A percentile compares a stretch with the other conserved stretches of the same genome.
phyloP scores from a whole-genome alignment of 1,284 basidiomycete species.

The Naganishia sp. region DNA sequence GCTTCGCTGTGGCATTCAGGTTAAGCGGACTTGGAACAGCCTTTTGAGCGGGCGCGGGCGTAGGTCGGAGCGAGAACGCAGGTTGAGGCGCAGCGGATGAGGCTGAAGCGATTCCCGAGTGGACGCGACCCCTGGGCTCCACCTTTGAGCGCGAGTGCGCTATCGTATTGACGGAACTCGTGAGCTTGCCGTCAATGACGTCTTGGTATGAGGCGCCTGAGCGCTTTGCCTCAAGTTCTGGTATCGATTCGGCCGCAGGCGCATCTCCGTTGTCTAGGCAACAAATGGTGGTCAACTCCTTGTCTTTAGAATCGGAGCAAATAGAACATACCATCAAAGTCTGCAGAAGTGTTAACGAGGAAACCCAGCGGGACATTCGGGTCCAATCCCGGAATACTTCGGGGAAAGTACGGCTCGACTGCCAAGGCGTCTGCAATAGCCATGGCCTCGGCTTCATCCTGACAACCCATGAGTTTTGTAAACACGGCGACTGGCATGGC shows the following conservation, averaged over 20 bases:
- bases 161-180: not conserved
- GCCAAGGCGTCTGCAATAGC: conserved; percentile 47
- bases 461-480: conserved; percentile 54
- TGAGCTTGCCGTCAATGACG: conserved; percentile 31
- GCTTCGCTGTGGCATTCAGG: not conserved
- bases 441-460: conserved; percentile 42
- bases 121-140: conserved; percentile 7
- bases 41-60: not conserved
- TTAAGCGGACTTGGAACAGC: not conserved
- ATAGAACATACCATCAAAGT: conserved; percentile 59
- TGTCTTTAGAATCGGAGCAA: not conserved
- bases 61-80: not conserved
- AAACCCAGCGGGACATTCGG: conserved; percentile 41
- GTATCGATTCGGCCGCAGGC: conserved; percentile 16
- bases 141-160: not conserved
- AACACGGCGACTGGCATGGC: conserved; percentile 46
- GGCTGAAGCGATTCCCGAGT: not conserved
- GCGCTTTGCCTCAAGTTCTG: conserved; percentile 26
- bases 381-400: conserved; percentile 18
- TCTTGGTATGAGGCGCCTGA: conserved; percentile 27
- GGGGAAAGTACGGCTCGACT: conserved; percentile 45
- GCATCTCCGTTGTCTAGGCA: conserved; percentile 33
- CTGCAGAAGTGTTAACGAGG: conserved; percentile 63
- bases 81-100: too few relatives aligned
- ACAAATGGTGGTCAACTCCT: not conserved